Conservation (phyloP, 2,329 filamentous ascomycete species). For the Aspergillus ibericus region DNA sequence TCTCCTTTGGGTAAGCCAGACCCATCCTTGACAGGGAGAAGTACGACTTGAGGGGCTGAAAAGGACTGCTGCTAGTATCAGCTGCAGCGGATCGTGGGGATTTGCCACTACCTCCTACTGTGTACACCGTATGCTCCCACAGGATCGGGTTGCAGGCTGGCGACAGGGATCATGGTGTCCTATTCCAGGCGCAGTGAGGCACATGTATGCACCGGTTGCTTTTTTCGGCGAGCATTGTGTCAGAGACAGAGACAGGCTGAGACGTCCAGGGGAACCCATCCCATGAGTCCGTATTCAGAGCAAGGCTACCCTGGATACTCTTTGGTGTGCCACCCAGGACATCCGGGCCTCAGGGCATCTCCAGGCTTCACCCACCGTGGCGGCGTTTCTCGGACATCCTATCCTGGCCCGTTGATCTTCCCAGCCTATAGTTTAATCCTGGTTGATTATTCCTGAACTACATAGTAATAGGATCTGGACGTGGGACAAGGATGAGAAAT, state of each 20-base stretch:
- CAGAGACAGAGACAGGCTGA: conserved; percentile 7
- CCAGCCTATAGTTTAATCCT: background rate
- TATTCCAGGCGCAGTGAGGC: conserved; percentile 16
- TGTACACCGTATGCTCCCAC: conserved; percentile 5
- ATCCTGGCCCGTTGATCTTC: conserved; percentile 5
- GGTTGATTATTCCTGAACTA: background rate
- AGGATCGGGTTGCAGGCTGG: conserved; percentile 22
- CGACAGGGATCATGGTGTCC: conserved; percentile 14
- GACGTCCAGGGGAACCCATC: conserved; percentile 6
- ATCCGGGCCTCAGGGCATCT: too few species aligned
- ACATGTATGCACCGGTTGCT: conserved; percentile 6
- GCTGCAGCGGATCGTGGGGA: conserved; percentile 30
- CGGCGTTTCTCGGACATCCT: conserved; percentile 1
- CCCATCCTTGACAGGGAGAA: conserved; percentile 15
- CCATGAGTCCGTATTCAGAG: background rate
- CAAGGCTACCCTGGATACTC: conserved; percentile 11
- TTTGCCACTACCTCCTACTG: conserved; percentile 23
- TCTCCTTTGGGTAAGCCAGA: conserved; percentile 21
- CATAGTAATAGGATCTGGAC: too few species aligned
- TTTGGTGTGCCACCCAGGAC: background rate
- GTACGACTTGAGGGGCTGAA: conserved; percentile 3
- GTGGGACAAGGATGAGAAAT: background rate
- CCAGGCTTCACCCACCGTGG: background rate
- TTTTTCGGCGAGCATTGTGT: conserved; percentile 11
- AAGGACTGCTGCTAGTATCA: too few species aligned